Conservation (phyloP, 2,329 filamentous ascomycete species). For the Penicillium hesseltinei region DNA sequence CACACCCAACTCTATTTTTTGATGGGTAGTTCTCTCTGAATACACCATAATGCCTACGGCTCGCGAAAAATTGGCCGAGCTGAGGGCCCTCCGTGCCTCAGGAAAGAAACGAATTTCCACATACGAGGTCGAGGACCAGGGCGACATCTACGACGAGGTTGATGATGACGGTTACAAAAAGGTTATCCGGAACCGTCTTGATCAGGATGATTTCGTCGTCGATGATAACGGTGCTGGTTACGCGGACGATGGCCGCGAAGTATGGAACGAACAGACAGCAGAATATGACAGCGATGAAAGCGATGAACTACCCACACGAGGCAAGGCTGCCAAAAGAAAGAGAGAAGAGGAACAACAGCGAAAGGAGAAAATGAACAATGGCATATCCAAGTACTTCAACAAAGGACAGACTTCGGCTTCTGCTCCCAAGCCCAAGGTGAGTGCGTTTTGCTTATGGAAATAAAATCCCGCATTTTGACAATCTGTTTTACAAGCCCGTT, state of each 20-base stretch:
- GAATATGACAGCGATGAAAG: conserved; percentile 60
- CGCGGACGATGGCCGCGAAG: conserved; percentile 89
- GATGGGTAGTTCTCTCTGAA: conserved; percentile 18
- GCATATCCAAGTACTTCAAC: conserved; percentile 93
- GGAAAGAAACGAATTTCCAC: conserved; percentile 88
- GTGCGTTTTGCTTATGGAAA: conserved; percentile 14
- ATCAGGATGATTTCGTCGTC: conserved; percentile 96
- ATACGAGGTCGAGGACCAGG: conserved; percentile 82
- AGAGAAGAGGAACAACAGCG: conserved; percentile 83
- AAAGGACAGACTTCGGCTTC: conserved; percentile 61
- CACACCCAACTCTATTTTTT: conserved; percentile 2
- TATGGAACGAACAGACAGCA: conserved; percentile 74
- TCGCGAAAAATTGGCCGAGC: conserved; percentile 59
- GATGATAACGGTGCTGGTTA: conserved; percentile 98
- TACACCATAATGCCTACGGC: conserved; percentile 32
- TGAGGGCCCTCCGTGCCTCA: conserved; percentile 77
- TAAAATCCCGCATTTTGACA: conserved; percentile 6
- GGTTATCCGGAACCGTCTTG: conserved; percentile 80
- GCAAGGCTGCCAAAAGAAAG: conserved; percentile 74
- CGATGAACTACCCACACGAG: conserved; percentile 64
- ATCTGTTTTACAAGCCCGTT: conserved; percentile 54
- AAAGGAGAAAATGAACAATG: conserved; percentile 81
- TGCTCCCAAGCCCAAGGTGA: conserved; percentile 75
- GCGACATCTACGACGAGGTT: conserved; percentile 89
- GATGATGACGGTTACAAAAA: conserved; percentile 98